Evolutionary conservation across 2,329 filamentous ascomycete genomes (phyloP), one percentile per base, ranked within the genome.

Genomic region (Exophiala mesophila): DNA sequence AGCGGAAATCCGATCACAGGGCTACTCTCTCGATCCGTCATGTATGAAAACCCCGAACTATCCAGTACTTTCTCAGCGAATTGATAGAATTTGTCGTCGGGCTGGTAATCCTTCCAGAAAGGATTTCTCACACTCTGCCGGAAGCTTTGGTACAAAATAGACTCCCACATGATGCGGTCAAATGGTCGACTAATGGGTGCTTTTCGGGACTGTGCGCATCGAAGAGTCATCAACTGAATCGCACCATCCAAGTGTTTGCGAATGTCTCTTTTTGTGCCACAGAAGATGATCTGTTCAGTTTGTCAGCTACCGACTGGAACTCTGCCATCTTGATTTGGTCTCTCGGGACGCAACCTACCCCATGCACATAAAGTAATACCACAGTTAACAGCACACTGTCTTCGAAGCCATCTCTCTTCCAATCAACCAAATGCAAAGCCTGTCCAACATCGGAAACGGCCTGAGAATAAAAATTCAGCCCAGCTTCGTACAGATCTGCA

Each of bases 1-100:
- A 50, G 18, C 10, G 47, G 43, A n/a, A 47, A 37, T 13, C 43
- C 44, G 16, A 50, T 50, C n/a, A 50, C 44, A 9, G 44, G 47
- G 34, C 47, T 49, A 19, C 46, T 49, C 3, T 46, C 47, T 19
- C 42, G 36, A 3, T 17, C 20, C 15, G 47, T 45, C 7, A 36
- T 36, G 19, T 49, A 42, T n/a, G 47, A 43, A 35, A 46, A 49
- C 8, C 42, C 44, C 13, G 44, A 23, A 4, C 39, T 34, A 13
- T 42, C 34, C 26, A 49, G 32, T 6, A 41, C 38, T 16, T 36
- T 15, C 16, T 40, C 24, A 12, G 47, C 47, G 23, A 29, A 32
- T 5, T 35, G 33, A 17, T 32, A 42, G 23, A 49, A 49, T 7
- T 46, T 43, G 21, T 44, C 24, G 24, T 49, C 47, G n/a, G 39